Percentiles rank a stretch among this genome's conserved stretches.
Evolutionary conservation across 345 rosid genomes (phyloP).

Genomic region (Dovyalis caffra): DNA sequence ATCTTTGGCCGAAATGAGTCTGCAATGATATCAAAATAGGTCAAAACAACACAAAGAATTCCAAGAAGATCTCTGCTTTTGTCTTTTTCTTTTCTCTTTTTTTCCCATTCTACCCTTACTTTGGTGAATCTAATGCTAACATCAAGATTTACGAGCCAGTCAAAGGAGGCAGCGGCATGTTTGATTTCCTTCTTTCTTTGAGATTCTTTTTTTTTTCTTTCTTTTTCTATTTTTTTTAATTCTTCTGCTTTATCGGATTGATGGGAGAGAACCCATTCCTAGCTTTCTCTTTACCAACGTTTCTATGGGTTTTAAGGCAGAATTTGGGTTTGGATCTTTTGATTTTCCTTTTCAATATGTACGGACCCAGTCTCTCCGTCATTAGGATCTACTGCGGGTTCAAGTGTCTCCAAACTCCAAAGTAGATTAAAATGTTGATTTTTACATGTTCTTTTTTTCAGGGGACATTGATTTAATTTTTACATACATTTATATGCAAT

Average conservation of each 20-base stretch:
- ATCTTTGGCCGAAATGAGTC: neutral
- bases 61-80: constrained; percentile 34
- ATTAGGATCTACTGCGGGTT: neutral
- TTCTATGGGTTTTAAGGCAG: constrained; percentile 14
- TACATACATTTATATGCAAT: neutral
- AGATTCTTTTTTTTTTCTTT: neutral
- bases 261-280: constrained; percentile 17
- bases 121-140: neutral
- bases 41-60: constrained; percentile 30
- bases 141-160: constrained; percentile 46
- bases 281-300: neutral
- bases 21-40: constrained; percentile 2
- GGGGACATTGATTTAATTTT: neutral
- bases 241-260: no score
- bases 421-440: neutral
- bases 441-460: no score
- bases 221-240: neutral
- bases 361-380: neutral
- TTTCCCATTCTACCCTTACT: constrained; percentile 7
- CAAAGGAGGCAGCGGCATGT: constrained; percentile 29
- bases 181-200: constrained; percentile 11
- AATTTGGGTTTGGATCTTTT: constrained; percentile 6
- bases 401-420: neutral
- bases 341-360: constrained; percentile 3
- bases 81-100: constrained; percentile 14